A percentile compares a stretch with the other conserved stretches of the same genome.
Conservation (phyloP, 2,329 filamentous ascomycete species). For the Stenocarpella maydis region DNA sequence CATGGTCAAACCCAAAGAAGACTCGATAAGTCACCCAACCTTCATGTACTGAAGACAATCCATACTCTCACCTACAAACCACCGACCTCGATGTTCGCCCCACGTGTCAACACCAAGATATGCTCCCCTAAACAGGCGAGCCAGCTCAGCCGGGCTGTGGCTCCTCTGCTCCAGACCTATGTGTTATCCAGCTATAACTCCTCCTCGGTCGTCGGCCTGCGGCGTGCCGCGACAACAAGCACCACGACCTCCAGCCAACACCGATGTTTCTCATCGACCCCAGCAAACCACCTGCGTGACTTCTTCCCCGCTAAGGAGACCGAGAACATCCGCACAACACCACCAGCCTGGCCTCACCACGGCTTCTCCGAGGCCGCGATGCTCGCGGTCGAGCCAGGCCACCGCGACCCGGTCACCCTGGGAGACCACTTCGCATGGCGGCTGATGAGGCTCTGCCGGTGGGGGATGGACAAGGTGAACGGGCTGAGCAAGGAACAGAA, state of each 20-base stretch:
- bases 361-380: slow-evolving; percentile 84
- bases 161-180: slow-evolving; percentile 34
- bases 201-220: slow-evolving; percentile 39
- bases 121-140: slow-evolving; percentile 42
- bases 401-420: slow-evolving; percentile 75
- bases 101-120: slow-evolving; percentile 40
- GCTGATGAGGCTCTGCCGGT: slow-evolving; percentile 78
- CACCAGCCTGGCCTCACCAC: slow-evolving; percentile 74
- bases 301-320: slow-evolving; percentile 71
- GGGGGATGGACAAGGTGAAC: slow-evolving; percentile 82
- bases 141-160: slow-evolving; percentile 39
- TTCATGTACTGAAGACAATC: neutral
- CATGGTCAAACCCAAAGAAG: neutral
- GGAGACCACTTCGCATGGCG: slow-evolving; percentile 83
- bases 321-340: slow-evolving; percentile 67
- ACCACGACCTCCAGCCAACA: slow-evolving; percentile 40
- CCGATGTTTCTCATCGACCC: slow-evolving; percentile 60
- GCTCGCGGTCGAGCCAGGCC: slow-evolving; percentile 75
- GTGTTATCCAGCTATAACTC: slow-evolving; percentile 24
- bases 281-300: slow-evolving; percentile 56
- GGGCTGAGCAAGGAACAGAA: slow-evolving; percentile 78
- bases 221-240: slow-evolving; percentile 40
- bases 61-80: neutral
- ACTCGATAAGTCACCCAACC: neutral
- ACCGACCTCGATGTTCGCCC: slow-evolving; percentile 41